Base-by-base conservation (phyloP, 345 rosid genomes). In the Xanthoceras sorbifolium region DNA sequence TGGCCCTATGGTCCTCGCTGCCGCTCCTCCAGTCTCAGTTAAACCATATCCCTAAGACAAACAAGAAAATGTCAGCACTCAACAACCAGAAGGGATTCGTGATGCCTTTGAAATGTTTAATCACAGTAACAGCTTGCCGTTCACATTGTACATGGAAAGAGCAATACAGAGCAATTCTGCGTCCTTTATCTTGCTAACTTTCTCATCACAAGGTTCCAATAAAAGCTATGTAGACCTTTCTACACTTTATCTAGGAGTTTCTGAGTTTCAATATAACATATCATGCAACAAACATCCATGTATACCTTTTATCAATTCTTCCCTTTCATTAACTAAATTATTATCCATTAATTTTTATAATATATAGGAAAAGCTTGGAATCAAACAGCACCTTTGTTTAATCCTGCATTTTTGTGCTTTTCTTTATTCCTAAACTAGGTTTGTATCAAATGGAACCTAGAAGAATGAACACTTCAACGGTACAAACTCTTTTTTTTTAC, bases 11-110 rank as follows among this genome's bases (percentile, higher is more conserved):
- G 67, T 83, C 59, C 83, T 84, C 1, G 98, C 44, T 0, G 85
- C 94, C 64, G 80, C 91, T 48, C 97, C 99, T 42, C 79, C 60
- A 15, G 89, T 90, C 85, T 96, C 99, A 5, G 99, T 96, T 90
- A 96, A 67, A 60, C 99, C 99, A 86, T 96, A 96, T 44, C 99
- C 99, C 99, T 93, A 28, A 62, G 38, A 64, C 71, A 75, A 64
- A 57, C 1, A 28, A 55, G 20, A 23, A 40, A 73, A 52, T 5
- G 48, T 20, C 23, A 17, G 31, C 7, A 46, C 42, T 60, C 22
- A 40, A 57, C 46, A 67, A 25, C 70, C 32, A 28, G 22, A 28
- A 46, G 28, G 55, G 5, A 32, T 18, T 31, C 42, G 36, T 18
- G 52, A 32, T 11, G 28, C 67, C n/a, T 18, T 31, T 50, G 17